A percentile compares a stretch with the other conserved stretches of the same genome.
Conservation (phyloP, 129 eudicot genomes). For the Sambucus nigra region DNA sequence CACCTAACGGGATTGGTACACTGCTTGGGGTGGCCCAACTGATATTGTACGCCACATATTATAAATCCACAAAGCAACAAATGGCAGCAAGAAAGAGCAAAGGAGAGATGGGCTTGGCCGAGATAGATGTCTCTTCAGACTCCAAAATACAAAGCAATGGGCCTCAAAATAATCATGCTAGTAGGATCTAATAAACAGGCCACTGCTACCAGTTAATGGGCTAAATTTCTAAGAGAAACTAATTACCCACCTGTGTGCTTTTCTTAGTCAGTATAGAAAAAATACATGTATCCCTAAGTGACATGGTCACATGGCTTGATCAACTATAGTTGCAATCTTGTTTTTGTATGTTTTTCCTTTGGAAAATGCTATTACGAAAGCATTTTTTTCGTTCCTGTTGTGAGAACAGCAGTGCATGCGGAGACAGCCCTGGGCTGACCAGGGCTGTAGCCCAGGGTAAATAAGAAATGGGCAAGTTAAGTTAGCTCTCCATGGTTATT, state of each 20-base stretch:
- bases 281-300: no score
- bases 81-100: slow-evolving; percentile 36
- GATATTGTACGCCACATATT: slow-evolving; percentile 48
- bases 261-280: background rate
- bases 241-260: background rate
- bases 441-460: no score
- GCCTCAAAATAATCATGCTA: background rate
- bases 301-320: no score
- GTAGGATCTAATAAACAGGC: background rate
- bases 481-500: no score
- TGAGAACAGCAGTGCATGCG: background rate
- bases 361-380: no score
- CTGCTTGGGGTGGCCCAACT: slow-evolving; percentile 59
- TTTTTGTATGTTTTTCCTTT: background rate
- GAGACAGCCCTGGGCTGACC: no score
- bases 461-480: no score
- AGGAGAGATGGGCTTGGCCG: slow-evolving; percentile 24
- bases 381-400: background rate
- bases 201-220: background rate
- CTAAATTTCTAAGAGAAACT: background rate
- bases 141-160: background rate
- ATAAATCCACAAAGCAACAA: slow-evolving; percentile 48
- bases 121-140: background rate
- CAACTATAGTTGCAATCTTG: background rate
- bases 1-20: slow-evolving; percentile 62